Conservation (phyloP, 306 rosid species). For the Ammopiptanthus mongolicus region DNA sequence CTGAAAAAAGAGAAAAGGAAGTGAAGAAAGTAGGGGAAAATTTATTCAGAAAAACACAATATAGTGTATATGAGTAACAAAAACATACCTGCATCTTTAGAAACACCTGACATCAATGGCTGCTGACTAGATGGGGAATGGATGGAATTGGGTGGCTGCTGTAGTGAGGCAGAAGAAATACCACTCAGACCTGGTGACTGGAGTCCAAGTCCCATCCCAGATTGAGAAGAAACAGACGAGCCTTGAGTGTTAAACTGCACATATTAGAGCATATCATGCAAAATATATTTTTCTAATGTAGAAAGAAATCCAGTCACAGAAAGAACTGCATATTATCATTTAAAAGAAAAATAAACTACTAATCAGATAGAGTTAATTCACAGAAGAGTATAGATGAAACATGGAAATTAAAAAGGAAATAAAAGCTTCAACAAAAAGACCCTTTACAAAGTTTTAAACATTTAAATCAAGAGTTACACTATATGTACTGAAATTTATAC, state of each 20-base stretch:
- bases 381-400: neutral
- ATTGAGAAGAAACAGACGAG: constrained; percentile 65
- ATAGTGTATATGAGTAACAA: neutral
- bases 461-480: neutral
- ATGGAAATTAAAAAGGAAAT: neutral
- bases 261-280: constrained; percentile 25
- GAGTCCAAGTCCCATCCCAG: constrained; percentile 73
- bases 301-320: neutral
- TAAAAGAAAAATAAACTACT: constrained; percentile 1
- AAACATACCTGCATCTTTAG: constrained; percentile 60
- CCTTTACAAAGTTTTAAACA: neutral
- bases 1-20: neutral
- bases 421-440: neutral
- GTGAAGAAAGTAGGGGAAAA: neutral
- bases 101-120: constrained; percentile 45
- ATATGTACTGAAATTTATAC: neutral
- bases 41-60: neutral
- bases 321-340: neutral
- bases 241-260: constrained; percentile 80
- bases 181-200: constrained; percentile 65
- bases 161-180: constrained; percentile 59
- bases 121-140: constrained; percentile 75
- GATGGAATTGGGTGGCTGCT: constrained; percentile 66
- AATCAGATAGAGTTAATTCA: neutral
- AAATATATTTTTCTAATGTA: neutral